Evolutionary conservation across 495 filamentous ascomycete genomes (phyloP).

Genomic region (Aspergillus panamensis): DNA sequence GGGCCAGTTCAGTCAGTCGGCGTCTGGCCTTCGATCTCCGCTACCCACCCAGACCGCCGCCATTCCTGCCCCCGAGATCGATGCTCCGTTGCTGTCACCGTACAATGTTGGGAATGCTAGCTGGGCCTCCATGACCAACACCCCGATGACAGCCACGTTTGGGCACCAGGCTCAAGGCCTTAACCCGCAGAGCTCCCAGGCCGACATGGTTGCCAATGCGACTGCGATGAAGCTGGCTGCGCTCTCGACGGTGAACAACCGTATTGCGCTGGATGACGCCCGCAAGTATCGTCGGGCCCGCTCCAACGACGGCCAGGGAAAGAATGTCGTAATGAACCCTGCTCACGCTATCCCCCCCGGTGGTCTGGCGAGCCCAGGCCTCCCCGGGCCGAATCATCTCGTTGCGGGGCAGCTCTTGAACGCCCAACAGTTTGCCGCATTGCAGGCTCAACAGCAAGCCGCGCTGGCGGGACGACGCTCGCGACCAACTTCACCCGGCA

Average conservation of each 20-base stretch:
- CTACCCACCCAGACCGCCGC: conserved; percentile 77
- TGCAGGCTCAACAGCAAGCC: conserved; percentile 80
- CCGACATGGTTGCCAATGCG: conserved; percentile 98
- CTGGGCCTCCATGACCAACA: conserved; percentile 99
- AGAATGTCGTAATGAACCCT: conserved; percentile 33
- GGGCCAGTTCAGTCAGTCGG: conserved; percentile 92
- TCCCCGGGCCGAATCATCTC: conserved; percentile 66
- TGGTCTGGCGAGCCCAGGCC: conserved; percentile 44
- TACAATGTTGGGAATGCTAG: conserved; percentile 81
- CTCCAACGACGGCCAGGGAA: conserved; percentile 76
- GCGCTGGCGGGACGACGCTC: conserved; percentile 77
- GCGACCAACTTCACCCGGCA: conserved; percentile 87
- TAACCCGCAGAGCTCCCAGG: conserved; percentile 57
- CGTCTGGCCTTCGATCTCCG: conserved; percentile 78
- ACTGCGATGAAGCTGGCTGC: conserved; percentile 99
- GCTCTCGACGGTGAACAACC: conserved; percentile 95
- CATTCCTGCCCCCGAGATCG: conserved; percentile 71
- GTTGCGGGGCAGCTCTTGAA: conserved; percentile 83
- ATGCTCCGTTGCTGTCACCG: conserved; percentile 83
- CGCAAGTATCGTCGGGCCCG: conserved; percentile 89
- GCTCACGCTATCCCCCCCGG: conserved; percentile 49
- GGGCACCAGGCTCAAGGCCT: conserved; percentile 45
- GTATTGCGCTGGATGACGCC: conserved; percentile 93
- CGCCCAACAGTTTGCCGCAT: conserved; percentile 78
- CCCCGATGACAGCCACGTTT: conserved; percentile 90